A percentile compares a stretch with the other conserved stretches of the same genome.
Conservation (phyloP, 2,329 filamentous ascomycete species). For the Amesomyces nigricolor region DNA sequence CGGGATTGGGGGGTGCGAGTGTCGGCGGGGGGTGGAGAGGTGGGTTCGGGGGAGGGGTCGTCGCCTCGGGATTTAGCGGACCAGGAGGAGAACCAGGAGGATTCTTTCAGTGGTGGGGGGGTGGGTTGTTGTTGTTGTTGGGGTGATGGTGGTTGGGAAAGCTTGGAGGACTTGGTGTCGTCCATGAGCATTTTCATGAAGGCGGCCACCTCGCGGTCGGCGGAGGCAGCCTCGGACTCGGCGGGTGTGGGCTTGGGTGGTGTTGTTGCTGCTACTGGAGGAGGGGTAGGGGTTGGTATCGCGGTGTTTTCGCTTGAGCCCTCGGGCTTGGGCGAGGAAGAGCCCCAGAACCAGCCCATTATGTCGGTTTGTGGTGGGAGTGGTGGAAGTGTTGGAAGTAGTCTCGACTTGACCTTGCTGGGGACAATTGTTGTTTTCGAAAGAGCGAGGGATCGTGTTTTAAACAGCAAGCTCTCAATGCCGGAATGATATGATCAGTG, state of each 20-base stretch:
- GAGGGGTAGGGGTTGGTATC: slow-evolving; percentile 15
- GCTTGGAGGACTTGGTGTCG: slow-evolving; percentile 20
- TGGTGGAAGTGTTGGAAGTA: no score
- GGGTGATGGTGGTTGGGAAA: slow-evolving; percentile 21
- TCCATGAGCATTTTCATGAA: slow-evolving; percentile 46
- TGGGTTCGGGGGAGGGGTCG: slow-evolving; percentile 3
- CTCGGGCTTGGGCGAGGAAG: slow-evolving; percentile 25
- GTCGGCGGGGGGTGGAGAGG: not conserved
- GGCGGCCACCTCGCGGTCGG: slow-evolving; percentile 49
- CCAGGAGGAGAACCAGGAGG: slow-evolving; percentile 16
- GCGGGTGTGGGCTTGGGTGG: slow-evolving; percentile 11
- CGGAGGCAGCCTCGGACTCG: slow-evolving; percentile 21
- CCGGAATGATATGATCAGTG: not conserved
- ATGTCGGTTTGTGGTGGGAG: slow-evolving; percentile 15
- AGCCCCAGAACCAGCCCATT: slow-evolving; percentile 59
- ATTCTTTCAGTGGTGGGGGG: slow-evolving; percentile 3
- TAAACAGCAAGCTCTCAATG: no score
- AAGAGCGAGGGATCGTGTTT: no score
- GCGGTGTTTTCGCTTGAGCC: slow-evolving; percentile 10
- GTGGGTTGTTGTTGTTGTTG: slow-evolving; percentile 26
- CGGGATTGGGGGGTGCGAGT: slow-evolving; percentile 39
- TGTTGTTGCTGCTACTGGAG: slow-evolving; percentile 12
- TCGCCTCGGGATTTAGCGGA: slow-evolving; percentile 2
- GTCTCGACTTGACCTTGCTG: no score
- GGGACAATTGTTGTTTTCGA: no score